These are phyloP conservation scores for Venturia asperata DNA, from an alignment of 2,329 filamentous ascomycete species.

Conservation along the genomic window DNA sequence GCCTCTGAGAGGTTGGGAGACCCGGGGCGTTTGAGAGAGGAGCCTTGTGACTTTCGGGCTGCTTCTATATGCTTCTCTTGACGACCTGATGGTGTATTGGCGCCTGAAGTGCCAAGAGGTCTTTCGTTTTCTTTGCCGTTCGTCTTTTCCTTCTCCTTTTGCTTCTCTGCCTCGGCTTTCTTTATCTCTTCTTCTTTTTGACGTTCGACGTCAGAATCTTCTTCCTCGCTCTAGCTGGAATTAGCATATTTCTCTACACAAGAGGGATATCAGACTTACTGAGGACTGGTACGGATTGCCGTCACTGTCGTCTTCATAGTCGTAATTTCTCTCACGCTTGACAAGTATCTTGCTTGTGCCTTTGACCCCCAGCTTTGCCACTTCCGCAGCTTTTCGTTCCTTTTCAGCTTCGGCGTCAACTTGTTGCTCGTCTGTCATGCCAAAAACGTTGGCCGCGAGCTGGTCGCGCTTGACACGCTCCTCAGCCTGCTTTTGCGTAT, in stretches of 20 bases:
- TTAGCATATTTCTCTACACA: slow-evolving; percentile 25
- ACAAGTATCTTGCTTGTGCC: slow-evolving; percentile 71
- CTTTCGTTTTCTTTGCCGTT: slow-evolving; percentile 37
- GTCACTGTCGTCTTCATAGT: slow-evolving; percentile 68
- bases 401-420: slow-evolving; percentile 61
- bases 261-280: slow-evolving; percentile 18
- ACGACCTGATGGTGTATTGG: slow-evolving; percentile 57
- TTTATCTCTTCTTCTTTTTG: slow-evolving; percentile 45
- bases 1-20: slow-evolving; percentile 85
- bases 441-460: slow-evolving; percentile 80
- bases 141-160: slow-evolving; percentile 37
- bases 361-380: slow-evolving; percentile 66
- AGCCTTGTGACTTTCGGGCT: slow-evolving; percentile 44
- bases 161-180: slow-evolving; percentile 42
- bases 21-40: slow-evolving; percentile 65
- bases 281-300: slow-evolving; percentile 39
- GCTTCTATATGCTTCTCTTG: slow-evolving; percentile 47
- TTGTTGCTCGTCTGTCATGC: slow-evolving; percentile 46
- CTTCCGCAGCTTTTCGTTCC: slow-evolving; percentile 61
- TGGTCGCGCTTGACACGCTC: slow-evolving; percentile 67
- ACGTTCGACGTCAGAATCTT: slow-evolving; percentile 59
- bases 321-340: slow-evolving; percentile 77
- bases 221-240: slow-evolving; percentile 45
- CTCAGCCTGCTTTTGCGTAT: slow-evolving; percentile 57
- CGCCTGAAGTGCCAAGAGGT: slow-evolving; percentile 51